phyloP scores from a whole-genome alignment of 2,329 filamentous ascomycete species.

The Fonsecaea multimorphosa region DNA sequence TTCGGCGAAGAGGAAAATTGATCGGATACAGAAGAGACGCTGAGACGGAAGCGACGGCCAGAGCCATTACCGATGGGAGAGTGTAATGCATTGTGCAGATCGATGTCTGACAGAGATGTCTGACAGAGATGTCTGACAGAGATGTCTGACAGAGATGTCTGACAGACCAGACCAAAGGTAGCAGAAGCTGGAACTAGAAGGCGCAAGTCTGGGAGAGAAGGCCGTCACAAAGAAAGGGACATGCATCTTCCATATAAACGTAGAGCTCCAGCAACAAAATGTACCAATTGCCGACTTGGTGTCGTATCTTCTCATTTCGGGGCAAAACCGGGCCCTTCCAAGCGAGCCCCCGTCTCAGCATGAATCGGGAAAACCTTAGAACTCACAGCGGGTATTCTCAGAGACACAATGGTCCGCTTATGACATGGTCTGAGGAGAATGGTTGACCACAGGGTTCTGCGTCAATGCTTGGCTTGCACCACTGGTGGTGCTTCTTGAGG shows the following conservation, averaged over 20 bases:
- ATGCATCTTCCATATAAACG: neutral
- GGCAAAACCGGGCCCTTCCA: neutral
- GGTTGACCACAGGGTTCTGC: neutral
- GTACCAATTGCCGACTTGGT: neutral
- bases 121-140: too few species aligned
- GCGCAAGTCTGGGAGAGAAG: neutral
- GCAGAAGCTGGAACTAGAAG: neutral
- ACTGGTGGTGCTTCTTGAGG: conserved; percentile 5
- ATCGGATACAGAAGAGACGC: conserved; percentile 29
- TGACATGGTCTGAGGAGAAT: neutral
- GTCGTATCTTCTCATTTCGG: neutral
- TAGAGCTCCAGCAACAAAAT: neutral
- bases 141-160: too few species aligned
- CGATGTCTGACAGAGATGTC: too few species aligned
- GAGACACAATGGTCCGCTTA: neutral
- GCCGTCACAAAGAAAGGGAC: neutral
- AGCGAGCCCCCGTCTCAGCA: neutral
- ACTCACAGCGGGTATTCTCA: neutral
- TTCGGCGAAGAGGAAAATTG: conserved; percentile 23
- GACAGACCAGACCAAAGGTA: neutral
- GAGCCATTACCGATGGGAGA: conserved; percentile 16
- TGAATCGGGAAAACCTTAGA: neutral
- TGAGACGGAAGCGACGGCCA: conserved; percentile 17
- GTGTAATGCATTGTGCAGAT: conserved; percentile 27
- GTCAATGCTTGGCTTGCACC: neutral